Evolutionary conservation across 257 asterid species (phyloP).

Genomic region (Petunia secreta): DNA sequence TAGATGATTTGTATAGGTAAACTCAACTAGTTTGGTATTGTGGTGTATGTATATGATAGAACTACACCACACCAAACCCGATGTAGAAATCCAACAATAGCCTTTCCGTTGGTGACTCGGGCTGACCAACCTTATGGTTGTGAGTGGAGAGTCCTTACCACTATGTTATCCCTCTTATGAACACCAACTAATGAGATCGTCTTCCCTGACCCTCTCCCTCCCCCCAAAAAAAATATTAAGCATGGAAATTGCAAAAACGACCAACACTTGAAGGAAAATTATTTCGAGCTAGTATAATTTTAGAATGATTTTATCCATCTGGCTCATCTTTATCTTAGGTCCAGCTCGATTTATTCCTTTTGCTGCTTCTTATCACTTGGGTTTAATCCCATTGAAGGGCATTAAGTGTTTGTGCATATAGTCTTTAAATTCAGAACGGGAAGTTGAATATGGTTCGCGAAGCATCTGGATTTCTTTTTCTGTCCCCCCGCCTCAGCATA

Average conservation of each 20-base stretch:
- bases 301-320: background rate
- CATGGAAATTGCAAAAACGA: background rate
- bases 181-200: background rate
- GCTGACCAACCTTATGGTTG: background rate
- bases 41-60: background rate
- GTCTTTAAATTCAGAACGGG: background rate
- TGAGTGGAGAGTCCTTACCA: background rate
- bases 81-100: slow-evolving; percentile 5
- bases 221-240: background rate
- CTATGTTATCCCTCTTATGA: background rate
- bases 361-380: background rate
- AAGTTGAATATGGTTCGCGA: too few relatives aligned
- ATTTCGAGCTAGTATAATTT: background rate
- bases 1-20: background rate
- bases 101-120: background rate
- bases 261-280: background rate
- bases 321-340: background rate
- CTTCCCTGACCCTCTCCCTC: background rate
- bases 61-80: background rate
- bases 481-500: too few relatives aligned
- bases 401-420: background rate
- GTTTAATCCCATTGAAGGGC: background rate
- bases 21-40: background rate
- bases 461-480: too few relatives aligned
- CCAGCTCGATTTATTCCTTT: background rate